Conservation (phyloP, 768 basidiomycete genomes). For the Obba rivulosa region DNA sequence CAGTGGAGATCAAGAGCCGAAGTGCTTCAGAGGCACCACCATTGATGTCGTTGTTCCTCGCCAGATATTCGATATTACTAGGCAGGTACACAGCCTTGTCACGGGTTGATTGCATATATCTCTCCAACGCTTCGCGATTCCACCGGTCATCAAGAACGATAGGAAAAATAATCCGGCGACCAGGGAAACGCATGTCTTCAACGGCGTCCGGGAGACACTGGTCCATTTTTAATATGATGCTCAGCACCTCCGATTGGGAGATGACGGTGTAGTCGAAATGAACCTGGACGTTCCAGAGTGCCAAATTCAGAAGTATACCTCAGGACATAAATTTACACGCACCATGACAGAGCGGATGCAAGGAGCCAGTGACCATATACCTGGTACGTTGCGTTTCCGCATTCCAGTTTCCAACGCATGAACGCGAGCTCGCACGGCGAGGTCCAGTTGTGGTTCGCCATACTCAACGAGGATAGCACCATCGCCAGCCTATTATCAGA, state of each 20-base stretch:
- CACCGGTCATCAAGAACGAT: conserved; percentile 59
- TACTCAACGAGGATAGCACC: conserved; percentile 60
- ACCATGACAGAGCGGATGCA: conserved; percentile 61
- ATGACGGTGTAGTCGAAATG: conserved; percentile 42
- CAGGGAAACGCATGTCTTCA: conserved; percentile 38
- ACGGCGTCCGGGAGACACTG: conserved; percentile 34
- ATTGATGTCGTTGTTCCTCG: conserved; percentile 52
- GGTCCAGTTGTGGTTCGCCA: conserved; percentile 48
- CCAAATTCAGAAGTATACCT: neutral
- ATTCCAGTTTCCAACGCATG: conserved; percentile 48
- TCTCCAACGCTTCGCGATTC: conserved; percentile 47
- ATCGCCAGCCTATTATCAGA: conserved; percentile 47
- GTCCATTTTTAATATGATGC: conserved; percentile 34
- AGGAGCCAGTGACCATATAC: conserved; percentile 39
- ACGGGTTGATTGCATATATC: conserved; percentile 52
- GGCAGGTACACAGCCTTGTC: conserved; percentile 62
- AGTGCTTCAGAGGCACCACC: conserved; percentile 39
- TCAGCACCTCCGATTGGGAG: conserved; percentile 39
- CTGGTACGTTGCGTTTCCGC: conserved; percentile 24
- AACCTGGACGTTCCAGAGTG: conserved; percentile 26
- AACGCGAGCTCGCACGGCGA: conserved; percentile 48
- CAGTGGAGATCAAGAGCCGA: conserved; percentile 40
- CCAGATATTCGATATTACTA: conserved; percentile 63
- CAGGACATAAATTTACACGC: conserved; percentile 2
- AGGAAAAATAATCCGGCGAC: conserved; percentile 53